A percentile compares a stretch with the other conserved stretches of the same genome.
Conservation (phyloP, 2,329 filamentous ascomycete genomes). For the Ceratocystis variospora region DNA sequence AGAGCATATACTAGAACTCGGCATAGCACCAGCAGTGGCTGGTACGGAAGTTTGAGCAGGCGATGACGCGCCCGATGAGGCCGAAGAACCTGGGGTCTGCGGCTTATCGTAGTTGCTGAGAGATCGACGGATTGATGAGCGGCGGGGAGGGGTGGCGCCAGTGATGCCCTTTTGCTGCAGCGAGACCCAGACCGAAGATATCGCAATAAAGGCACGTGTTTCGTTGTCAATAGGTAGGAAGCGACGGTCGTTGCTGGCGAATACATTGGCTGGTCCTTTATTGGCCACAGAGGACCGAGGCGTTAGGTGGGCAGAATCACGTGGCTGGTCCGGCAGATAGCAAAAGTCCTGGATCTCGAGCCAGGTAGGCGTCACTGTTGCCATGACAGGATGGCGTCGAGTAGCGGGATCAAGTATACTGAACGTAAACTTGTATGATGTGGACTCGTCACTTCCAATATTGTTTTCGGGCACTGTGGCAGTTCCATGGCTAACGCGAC, state of each 20-base stretch:
- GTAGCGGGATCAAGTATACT: constrained; percentile 58
- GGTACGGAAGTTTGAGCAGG: not conserved
- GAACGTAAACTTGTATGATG: constrained; percentile 51
- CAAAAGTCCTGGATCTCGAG: constrained; percentile 51
- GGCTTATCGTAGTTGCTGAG: constrained; percentile 8
- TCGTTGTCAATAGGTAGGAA: constrained; percentile 21
- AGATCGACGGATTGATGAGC: constrained; percentile 8
- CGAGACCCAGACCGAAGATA: constrained; percentile 23
- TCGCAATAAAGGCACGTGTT: constrained; percentile 22
- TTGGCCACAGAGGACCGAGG: constrained; percentile 11
- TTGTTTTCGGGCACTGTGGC: constrained; percentile 22
- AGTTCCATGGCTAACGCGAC: constrained; percentile 22
- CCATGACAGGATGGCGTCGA: constrained; percentile 61
- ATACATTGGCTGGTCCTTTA: not conserved
- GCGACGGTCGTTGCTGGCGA: constrained; percentile 14
- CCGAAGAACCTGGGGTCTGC: not conserved
- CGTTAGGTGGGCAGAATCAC: not conserved
- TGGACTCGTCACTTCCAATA: constrained; percentile 19
- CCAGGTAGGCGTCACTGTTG: constrained; percentile 46
- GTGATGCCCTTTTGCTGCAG: constrained; percentile 21
- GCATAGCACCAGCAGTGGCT: not conserved
- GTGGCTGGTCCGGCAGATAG: constrained; percentile 10
- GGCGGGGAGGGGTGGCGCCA: constrained; percentile 8
- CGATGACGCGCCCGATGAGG: constrained; percentile 3
- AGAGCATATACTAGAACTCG: not conserved